These are phyloP conservation scores for Lachnellula cervina DNA, from an alignment of 2,329 filamentous ascomycete species.

Conservation along the genomic window DNA sequence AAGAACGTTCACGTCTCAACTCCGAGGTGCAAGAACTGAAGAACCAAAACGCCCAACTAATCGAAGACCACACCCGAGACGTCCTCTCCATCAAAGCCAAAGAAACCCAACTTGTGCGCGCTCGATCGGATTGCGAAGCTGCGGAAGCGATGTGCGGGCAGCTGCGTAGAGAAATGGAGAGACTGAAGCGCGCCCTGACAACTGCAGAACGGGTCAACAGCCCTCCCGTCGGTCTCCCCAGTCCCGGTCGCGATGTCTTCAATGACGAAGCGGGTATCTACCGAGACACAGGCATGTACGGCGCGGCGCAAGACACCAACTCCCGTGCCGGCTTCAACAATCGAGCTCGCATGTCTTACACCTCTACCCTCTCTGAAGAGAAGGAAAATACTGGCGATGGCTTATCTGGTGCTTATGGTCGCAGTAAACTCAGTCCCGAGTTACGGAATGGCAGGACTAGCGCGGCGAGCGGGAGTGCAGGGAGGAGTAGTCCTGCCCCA, in stretches of 20 bases:
- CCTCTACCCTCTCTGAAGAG: slow-evolving; percentile 65
- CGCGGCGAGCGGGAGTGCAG: slow-evolving; percentile 29
- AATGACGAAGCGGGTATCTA: slow-evolving; percentile 58
- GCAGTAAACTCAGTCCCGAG: slow-evolving; percentile 31
- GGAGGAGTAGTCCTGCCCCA: slow-evolving; percentile 28
- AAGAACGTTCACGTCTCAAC: slow-evolving; percentile 74
- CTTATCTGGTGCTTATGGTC: slow-evolving; percentile 23
- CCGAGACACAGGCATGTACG: slow-evolving; percentile 41
- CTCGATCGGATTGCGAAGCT: slow-evolving; percentile 82
- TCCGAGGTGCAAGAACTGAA: slow-evolving; percentile 92
- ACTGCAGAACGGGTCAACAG: slow-evolving; percentile 50
- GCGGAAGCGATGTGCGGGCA: slow-evolving; percentile 83
- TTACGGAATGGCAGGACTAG: slow-evolving; percentile 28
- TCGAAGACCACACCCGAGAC: slow-evolving; percentile 94
- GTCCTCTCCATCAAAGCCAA: slow-evolving; percentile 97
- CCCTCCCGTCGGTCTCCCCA: slow-evolving; percentile 31
- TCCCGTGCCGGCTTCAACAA: slow-evolving; percentile 19
- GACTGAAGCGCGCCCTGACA: slow-evolving; percentile 81
- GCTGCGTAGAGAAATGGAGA: slow-evolving; percentile 81
- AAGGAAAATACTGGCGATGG: slow-evolving; percentile 63
- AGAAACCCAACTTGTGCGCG: slow-evolving; percentile 91
- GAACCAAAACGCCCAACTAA: slow-evolving; percentile 92
- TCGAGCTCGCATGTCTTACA: slow-evolving; percentile 47
- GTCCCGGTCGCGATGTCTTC: slow-evolving; percentile 42
- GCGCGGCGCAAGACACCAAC: slow-evolving; percentile 19